Base-by-base conservation (phyloP, 2,329 filamentous ascomycete species). In the Xylariaceae sp. region DNA sequence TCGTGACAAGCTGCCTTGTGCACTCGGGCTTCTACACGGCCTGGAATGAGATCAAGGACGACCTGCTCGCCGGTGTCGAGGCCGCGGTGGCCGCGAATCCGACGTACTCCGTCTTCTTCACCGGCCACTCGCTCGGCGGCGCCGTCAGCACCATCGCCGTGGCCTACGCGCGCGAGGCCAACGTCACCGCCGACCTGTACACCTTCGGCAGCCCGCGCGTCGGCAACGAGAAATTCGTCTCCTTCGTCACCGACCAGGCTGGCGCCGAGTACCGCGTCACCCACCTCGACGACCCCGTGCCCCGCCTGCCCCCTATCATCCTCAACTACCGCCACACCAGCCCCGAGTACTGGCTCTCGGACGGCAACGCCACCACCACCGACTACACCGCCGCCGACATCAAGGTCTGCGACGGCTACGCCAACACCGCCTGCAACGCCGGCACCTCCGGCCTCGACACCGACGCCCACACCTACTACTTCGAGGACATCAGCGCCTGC, bases 121-220 rank as follows among this genome's bases (percentile, higher is more conserved):
- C 81, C 0, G 85, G 84, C 28, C 83, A 87, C 66, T 84, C 79
- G 9, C 76, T 88, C 3, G 84, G 84, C 36, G 84, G 69, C 19
- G 81, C 81, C 6, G 66, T 87, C 2, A 79, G 75, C 30, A 78
- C 74, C 6, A 59, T 88, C 4, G 82, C 71, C 0, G 77, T 72
- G 0, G 77, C 72, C 1, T 69, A 77, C 50, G 63, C 85, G 16
- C 73, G 81, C 35, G 59, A 60, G 4, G 54, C 58, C 9, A 78
- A 74, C 32, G 62, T 64, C 44, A 49, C 63, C 2, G 59, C 69
- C 38, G 79, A 83, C 51, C 53, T 86, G 33, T 85, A 81, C 69
- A 82, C 77, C 1, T 88, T 76, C 64, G 84, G 84, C 46, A 71
- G 77, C 15, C 84, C 84, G 2, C 81, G 82, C 34, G 71, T 82